phyloP scores from a whole-genome alignment of 768 basidiomycete genomes.

The Stropharia rugosoannulata region DNA sequence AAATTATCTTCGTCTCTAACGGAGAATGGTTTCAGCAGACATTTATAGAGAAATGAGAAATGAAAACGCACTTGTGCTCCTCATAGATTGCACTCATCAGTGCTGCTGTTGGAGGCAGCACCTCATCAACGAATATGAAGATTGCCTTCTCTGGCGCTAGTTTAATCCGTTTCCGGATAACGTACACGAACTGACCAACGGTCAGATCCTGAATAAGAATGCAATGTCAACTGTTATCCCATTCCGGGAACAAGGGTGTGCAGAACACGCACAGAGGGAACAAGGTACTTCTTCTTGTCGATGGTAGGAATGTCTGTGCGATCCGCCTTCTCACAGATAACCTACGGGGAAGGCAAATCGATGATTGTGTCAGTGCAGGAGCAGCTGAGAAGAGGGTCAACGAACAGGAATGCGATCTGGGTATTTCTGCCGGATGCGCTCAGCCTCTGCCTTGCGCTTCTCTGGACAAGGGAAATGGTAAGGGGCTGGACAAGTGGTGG shows the following conservation, averaged over 20 bases:
- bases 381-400: constrained; percentile 15
- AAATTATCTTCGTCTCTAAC: constrained; percentile 97
- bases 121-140: constrained; percentile 99
- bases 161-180: constrained; percentile 99
- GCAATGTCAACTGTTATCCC: background rate
- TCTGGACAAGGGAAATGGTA: constrained; percentile 47
- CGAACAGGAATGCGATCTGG: constrained; percentile 96
- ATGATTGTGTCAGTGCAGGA: background rate
- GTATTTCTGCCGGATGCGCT: constrained; percentile 98
- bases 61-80: constrained; percentile 88
- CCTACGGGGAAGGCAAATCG: constrained; percentile 44
- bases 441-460: constrained; percentile 99
- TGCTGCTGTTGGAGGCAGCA: constrained; percentile 95
- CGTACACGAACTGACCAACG: constrained; percentile 98
- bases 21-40: constrained; percentile 24
- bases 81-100: constrained; percentile 99
- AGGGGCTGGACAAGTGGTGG: constrained; percentile 25
- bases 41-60: constrained; percentile 3
- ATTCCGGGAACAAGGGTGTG: background rate
- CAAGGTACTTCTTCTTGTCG: constrained; percentile 99
- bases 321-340: constrained; percentile 99
- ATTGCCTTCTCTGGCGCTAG: constrained; percentile 99
- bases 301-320: constrained; percentile 98
- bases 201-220: constrained; percentile 73
- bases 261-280: constrained; percentile 78